Base-by-base conservation (phyloP, 805 yeast species). In the Cyberlindnera americana region DNA sequence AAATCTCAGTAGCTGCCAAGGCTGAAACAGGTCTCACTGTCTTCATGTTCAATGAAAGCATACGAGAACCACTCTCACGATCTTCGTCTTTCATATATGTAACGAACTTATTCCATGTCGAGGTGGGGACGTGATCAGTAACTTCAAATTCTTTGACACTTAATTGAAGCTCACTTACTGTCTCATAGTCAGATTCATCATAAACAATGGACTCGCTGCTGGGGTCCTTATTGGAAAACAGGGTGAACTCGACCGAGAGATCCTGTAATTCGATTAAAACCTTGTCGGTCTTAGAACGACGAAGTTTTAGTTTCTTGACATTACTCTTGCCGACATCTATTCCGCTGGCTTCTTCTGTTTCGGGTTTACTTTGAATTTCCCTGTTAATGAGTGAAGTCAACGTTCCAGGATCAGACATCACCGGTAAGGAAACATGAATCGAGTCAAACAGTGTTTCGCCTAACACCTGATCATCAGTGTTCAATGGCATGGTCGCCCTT, bases 31-130 rank as follows among this genome's bases (percentile, higher is more conserved):
- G 95, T 40, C 87, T 66, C 2, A 85, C 73, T 28, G 78, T 79
- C 15, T 70, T 71, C 31, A 88, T 52, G 5, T 63, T 61, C 5
- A 81, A 18, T 12, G 64, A 65, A 0, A 84, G 35, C 83, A 90
- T 83, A 36, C 77, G 72, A 1, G 78, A 76, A 0, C 83, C 84
- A 18, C 70, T 65, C 48, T 84, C 93, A 47, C 91, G 65, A 22
- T 79, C 87, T 18, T 79, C 73, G 35, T 77, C 78, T 43, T 78
- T 72, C 75, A 83, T 70, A 48, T 80, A 75, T 1, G 90, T 78
- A 22, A 81, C 67, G 58, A 89, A 80, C 62, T 83, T 84, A 51
- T 88, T 85, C 96, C 97, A 91, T 0, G 95, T 83, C 0, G 97
- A 91, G 0, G 89, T 76, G 1, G 88, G 82, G 2, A 90, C 79